Evolutionary conservation across 2,329 filamentous ascomycete genomes (phyloP).

Genomic region (Alternaria sp.): DNA sequence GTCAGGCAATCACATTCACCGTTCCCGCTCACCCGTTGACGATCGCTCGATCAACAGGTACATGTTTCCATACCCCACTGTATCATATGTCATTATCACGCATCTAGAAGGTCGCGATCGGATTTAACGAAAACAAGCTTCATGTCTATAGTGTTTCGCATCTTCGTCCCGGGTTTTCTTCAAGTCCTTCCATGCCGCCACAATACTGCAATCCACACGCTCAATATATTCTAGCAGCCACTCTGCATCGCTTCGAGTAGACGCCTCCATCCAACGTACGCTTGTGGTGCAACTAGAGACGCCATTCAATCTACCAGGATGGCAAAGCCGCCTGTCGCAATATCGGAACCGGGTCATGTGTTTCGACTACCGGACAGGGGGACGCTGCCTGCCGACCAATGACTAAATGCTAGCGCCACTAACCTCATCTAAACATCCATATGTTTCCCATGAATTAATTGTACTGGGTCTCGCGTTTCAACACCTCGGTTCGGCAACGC

Average conservation of each 20-base stretch:
- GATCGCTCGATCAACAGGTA: slow-evolving; percentile 13
- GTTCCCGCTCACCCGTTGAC: background rate
- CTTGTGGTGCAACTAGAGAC: background rate
- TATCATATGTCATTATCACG: slow-evolving; percentile 37
- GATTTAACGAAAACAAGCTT: slow-evolving; percentile 19
- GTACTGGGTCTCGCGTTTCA: slow-evolving; percentile 16
- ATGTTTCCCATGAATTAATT: slow-evolving; percentile 22
- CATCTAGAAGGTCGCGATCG: slow-evolving; percentile 20
- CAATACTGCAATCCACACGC: background rate
- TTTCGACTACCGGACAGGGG: slow-evolving; percentile 20
- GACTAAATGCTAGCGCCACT: background rate
- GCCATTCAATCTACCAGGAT: slow-evolving; percentile 5
- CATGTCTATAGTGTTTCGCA: background rate
- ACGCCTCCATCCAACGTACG: background rate
- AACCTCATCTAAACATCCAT: slow-evolving; percentile 18
- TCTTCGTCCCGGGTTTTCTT: background rate
- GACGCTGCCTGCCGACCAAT: slow-evolving; percentile 10
- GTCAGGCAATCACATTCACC: background rate
- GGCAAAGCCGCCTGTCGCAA: slow-evolving; percentile 5
- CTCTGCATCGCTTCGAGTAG: background rate
- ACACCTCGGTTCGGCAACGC: slow-evolving; percentile 11
- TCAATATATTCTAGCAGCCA: background rate
- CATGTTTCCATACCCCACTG: slow-evolving; percentile 26
- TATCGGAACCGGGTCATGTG: slow-evolving; percentile 23
- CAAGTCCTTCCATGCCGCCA: background rate